Conservation (phyloP, 2,329 filamentous ascomycete species). For the Nothophoma quercina region DNA sequence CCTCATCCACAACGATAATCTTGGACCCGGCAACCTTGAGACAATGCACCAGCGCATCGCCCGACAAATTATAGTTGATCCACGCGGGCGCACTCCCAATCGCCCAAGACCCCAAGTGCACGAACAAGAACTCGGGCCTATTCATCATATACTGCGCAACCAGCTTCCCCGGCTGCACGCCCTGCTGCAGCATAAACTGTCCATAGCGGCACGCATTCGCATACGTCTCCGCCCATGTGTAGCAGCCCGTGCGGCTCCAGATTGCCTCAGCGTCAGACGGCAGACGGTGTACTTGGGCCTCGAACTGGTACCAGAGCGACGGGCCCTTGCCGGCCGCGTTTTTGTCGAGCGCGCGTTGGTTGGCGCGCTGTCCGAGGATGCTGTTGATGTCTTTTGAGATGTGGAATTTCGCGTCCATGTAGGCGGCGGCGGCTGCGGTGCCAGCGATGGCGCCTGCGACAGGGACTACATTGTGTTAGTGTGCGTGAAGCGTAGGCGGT, state of each 20-base stretch:
- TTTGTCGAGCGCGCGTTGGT: slow-evolving; percentile 54
- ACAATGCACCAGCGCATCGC: slow-evolving; percentile 71
- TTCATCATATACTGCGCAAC: slow-evolving; percentile 74
- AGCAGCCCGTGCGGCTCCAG: slow-evolving; percentile 69
- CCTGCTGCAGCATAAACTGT: slow-evolving; percentile 51
- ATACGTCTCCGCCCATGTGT: slow-evolving; percentile 49
- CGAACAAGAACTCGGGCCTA: slow-evolving; percentile 70
- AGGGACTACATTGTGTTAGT: slow-evolving; percentile 33
- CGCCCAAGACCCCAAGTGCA: slow-evolving; percentile 69
- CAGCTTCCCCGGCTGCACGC: slow-evolving; percentile 66
- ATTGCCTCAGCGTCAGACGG: slow-evolving; percentile 64
- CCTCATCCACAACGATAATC: slow-evolving; percentile 56
- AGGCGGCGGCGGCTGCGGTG: slow-evolving; percentile 58
- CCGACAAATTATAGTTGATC: slow-evolving; percentile 74
- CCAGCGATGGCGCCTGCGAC: slow-evolving; percentile 46
- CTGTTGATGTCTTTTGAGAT: slow-evolving; percentile 66
- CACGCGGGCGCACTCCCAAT: slow-evolving; percentile 74
- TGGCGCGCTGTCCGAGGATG: slow-evolving; percentile 55
- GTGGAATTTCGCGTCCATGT: slow-evolving; percentile 75
- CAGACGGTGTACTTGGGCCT: slow-evolving; percentile 61
- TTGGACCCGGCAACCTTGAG: slow-evolving; percentile 64
- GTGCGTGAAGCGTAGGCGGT: background rate
- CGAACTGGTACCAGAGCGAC: slow-evolving; percentile 73
- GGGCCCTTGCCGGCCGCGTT: slow-evolving; percentile 60
- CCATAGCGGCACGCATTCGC: slow-evolving; percentile 52